Evolutionary conservation across 2,329 filamentous ascomycete genomes (phyloP).

Genomic region (Talaromyces sp.): DNA sequence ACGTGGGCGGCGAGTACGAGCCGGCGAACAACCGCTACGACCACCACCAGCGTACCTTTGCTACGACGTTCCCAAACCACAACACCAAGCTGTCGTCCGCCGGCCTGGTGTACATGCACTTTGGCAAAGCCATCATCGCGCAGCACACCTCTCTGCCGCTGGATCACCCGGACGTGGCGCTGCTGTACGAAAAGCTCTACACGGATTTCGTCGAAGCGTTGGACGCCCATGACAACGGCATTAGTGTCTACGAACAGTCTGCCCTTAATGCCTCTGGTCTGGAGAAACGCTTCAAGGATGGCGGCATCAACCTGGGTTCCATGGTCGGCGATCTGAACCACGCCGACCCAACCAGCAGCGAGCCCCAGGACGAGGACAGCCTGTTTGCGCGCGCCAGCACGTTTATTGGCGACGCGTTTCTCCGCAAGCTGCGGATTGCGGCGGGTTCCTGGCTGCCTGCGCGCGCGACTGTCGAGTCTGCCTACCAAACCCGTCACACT

Average conservation of each 20-base stretch:
- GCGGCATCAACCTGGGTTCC: slow-evolving; percentile 77
- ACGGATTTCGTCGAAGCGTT: slow-evolving; percentile 90
- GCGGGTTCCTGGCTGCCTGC: slow-evolving; percentile 79
- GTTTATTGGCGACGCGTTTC: slow-evolving; percentile 87
- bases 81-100: slow-evolving; percentile 88
- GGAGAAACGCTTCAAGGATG: slow-evolving; percentile 75
- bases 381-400: slow-evolving; percentile 71
- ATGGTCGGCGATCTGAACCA: slow-evolving; percentile 76
- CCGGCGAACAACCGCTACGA: slow-evolving; percentile 73
- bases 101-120: slow-evolving; percentile 93
- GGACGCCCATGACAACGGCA: slow-evolving; percentile 96
- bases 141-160: slow-evolving; percentile 55
- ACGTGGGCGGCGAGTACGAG: slow-evolving; percentile 95
- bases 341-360: slow-evolving; percentile 46
- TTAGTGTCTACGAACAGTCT: slow-evolving; percentile 71
- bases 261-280: slow-evolving; percentile 65
- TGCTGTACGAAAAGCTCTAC: slow-evolving; percentile 87
- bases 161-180: slow-evolving; percentile 61
- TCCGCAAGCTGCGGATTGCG: slow-evolving; percentile 72
- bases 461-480: slow-evolving; percentile 67
- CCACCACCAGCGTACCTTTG: slow-evolving; percentile 93
- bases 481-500: slow-evolving; percentile 59
- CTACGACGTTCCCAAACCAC: slow-evolving; percentile 75
- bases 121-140: slow-evolving; percentile 77
- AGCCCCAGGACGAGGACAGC: slow-evolving; percentile 72